Conservation (phyloP, 2,329 filamentous ascomycete species). For the Colletotrichum aenigma region DNA sequence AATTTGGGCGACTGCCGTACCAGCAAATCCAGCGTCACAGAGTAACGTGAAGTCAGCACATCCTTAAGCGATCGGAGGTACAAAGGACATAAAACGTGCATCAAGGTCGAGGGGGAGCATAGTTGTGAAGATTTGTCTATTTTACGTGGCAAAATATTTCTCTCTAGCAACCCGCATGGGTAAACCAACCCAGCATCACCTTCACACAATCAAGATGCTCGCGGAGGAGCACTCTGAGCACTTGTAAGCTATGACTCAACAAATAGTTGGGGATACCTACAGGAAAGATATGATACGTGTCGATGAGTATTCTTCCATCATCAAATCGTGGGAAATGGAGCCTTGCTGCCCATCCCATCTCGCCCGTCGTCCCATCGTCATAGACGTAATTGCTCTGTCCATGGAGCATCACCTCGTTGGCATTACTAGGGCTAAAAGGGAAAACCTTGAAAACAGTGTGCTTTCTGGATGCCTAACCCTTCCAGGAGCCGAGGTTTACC, state of each 20-base stretch:
- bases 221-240: neutral
- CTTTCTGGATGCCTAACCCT: neutral
- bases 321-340: neutral
- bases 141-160: accelerated
- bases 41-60: neutral
- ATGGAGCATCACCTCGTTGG: neutral
- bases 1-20: neutral
- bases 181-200: neutral
- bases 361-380: neutral
- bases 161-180: neutral
- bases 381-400: neutral
- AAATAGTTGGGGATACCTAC: accelerated
- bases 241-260: neutral
- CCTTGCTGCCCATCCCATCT: neutral
- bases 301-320: neutral
- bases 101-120: neutral
- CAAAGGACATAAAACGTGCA: neutral
- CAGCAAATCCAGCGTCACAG: neutral
- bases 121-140: neutral
- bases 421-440: neutral
- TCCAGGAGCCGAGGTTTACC: neutral
- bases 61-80: neutral
- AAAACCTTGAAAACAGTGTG: neutral
- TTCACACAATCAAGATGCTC: neutral
- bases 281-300: neutral